Evolutionary conservation across 805 yeast genomes (phyloP), one percentile per base, ranked within the genome.

Genomic region (Suhomyces sp.): DNA sequence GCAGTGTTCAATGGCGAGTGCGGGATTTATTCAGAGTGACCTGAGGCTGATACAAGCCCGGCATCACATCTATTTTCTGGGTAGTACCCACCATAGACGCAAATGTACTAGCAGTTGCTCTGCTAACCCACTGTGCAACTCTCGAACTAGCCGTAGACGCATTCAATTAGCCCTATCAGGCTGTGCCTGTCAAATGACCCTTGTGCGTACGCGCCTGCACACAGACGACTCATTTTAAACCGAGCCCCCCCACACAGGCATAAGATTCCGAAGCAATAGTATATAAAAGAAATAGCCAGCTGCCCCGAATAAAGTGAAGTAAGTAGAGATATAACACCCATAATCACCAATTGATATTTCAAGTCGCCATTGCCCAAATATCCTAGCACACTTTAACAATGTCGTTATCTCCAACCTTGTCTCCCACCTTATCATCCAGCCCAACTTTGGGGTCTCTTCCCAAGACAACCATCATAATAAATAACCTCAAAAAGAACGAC

Each of bases 381-480:
- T n/a, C 9, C 36, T 29, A 29, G n/a, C 33, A 29, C 33, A 33
- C 36, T 33, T 9, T 9, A 5, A 33, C n/a, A 38, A 42, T 42
- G 46, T 42, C 46, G 2, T 42, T 42, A 24, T 42, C 46, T 3
- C 46, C 46, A 17, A 24, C 31, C 17, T 42, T 24, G 12, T 42
- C 46, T 9, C 31, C 31, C 19, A 24, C 46, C 17, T 42, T 24
- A 12, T 22, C 31, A 10, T 17, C 46, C 31, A 23, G 19, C 19
- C 31, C 46, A 13, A 10, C 27, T 10, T 42, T 42, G 31, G 27
- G n/a, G n/a, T 23, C 46, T 10, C 44, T 47, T 15, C 54, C 51
- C 4, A 50, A 50, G 41, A 74, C 77, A 13, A 62, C 74, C 23
- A 65, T 74, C 38, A 74, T 74, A 47, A 66, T 75, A 24, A 66